A percentile compares a stretch with the other conserved stretches of the same genome.
Evolutionary conservation across 345 rosid species (phyloP).

Genomic region (Gynandropsis gynandra): DNA sequence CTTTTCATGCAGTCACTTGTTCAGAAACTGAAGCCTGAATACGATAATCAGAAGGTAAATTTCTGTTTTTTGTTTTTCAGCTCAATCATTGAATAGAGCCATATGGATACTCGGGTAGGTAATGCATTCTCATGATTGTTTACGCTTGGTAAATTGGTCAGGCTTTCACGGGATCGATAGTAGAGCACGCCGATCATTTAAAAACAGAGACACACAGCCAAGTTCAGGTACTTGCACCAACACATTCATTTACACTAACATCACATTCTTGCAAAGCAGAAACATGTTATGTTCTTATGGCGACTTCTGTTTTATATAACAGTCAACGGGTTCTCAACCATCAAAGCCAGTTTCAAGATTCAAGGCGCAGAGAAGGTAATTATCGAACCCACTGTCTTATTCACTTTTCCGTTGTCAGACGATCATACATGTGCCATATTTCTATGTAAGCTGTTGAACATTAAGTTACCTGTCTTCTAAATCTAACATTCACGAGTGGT

Average conservation of each 20-base stretch:
- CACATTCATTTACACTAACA: background rate
- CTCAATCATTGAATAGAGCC: background rate
- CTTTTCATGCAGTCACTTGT: slow-evolving; percentile 32
- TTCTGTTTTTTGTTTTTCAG: background rate
- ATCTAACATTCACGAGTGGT: too few relatives aligned
- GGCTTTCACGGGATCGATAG: slow-evolving; percentile 73
- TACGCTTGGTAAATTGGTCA: slow-evolving; percentile 21
- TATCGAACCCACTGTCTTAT: too few relatives aligned
- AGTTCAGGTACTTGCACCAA: slow-evolving; percentile 37
- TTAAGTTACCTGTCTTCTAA: too few relatives aligned
- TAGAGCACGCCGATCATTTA: slow-evolving; percentile 61
- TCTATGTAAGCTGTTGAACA: too few relatives aligned
- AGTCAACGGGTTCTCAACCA: slow-evolving; percentile 46
- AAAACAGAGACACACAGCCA: slow-evolving; percentile 22
- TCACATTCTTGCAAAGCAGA: background rate
- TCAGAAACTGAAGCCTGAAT: slow-evolving; percentile 32
- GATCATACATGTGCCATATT: too few relatives aligned
- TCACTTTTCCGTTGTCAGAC: too few relatives aligned
- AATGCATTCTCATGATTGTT: background rate
- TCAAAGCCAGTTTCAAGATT: slow-evolving; percentile 77
- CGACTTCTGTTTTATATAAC: slow-evolving; percentile 20
- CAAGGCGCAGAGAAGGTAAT: slow-evolving; percentile 59
- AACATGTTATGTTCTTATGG: slow-evolving; percentile 9
- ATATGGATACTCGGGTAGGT: background rate
- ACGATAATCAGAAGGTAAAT: slow-evolving; percentile 44